These are phyloP conservation scores for Geosmithia flava DNA, from an alignment of 2,329 filamentous ascomycete genomes.

Conservation along the genomic window DNA sequence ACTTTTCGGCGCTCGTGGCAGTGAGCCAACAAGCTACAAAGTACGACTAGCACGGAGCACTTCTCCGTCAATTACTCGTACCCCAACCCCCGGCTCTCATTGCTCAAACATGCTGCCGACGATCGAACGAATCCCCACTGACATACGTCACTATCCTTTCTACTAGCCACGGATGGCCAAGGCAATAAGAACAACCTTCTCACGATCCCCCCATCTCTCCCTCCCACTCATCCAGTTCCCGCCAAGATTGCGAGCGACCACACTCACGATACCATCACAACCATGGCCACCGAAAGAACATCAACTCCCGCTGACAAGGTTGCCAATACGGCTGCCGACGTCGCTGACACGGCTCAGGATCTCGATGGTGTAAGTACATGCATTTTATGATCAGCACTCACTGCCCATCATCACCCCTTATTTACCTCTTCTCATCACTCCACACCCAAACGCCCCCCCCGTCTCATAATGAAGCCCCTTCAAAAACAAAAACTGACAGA, in stretches of 20 bases:
- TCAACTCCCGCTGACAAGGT: conserved; percentile 26
- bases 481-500: conserved; percentile 5
- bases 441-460: too few species aligned
- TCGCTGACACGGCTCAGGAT: conserved; percentile 25
- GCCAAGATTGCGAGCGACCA: not conserved
- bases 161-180: conserved; percentile 23
- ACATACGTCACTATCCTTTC: not conserved
- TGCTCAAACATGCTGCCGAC: not conserved
- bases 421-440: not conserved
- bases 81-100: not conserved
- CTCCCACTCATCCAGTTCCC: not conserved
- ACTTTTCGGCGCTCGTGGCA: not conserved
- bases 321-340: conserved; percentile 29
- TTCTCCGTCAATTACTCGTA: too few species aligned
- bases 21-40: not conserved
- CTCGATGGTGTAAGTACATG: conserved; percentile 16
- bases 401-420: not conserved
- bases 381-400: not conserved
- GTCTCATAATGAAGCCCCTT: too few species aligned
- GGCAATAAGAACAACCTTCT: conserved; percentile 38
- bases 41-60: too few species aligned
- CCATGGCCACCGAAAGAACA: conserved; percentile 10
- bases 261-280: not conserved
- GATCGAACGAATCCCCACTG: not conserved
- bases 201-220: not conserved